Conservation (phyloP, 129 eudicot species). For the Arctium minus region DNA sequence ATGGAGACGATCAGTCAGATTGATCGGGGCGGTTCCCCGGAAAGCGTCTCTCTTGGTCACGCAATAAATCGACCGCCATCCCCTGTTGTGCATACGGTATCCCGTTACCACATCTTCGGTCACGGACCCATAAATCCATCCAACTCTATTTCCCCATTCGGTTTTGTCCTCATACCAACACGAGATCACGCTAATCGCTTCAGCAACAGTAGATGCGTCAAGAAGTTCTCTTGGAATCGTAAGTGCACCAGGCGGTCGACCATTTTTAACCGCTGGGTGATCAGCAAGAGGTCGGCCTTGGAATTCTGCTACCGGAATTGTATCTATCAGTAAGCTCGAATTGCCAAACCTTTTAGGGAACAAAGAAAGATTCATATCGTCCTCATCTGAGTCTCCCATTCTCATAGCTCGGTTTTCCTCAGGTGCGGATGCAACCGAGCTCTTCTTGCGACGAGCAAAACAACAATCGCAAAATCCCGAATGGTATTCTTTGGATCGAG, state of each 20-base stretch:
- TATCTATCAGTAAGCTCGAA: slow-evolving; percentile 47
- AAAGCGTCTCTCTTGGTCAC: slow-evolving; percentile 68
- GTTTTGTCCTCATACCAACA: slow-evolving; percentile 68
- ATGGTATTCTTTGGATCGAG: slow-evolving; percentile 47
- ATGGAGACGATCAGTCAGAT: slow-evolving; percentile 56
- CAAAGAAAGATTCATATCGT: slow-evolving; percentile 35
- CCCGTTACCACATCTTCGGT: slow-evolving; percentile 73
- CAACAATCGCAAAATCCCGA: slow-evolving; percentile 46
- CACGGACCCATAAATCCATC: slow-evolving; percentile 67
- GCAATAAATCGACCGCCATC: slow-evolving; percentile 66
- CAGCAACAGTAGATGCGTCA: slow-evolving; percentile 61
- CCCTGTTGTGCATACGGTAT: slow-evolving; percentile 64
- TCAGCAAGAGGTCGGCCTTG: slow-evolving; percentile 70
- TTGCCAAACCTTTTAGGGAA: slow-evolving; percentile 54
- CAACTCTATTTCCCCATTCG: slow-evolving; percentile 64
- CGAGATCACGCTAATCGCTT: slow-evolving; percentile 59
- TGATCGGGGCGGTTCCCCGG: slow-evolving; percentile 67
- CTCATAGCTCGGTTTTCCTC: slow-evolving; percentile 43
- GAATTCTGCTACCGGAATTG: slow-evolving; percentile 58
- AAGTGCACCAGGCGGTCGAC: slow-evolving; percentile 63
- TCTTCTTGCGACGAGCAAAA: slow-evolving; percentile 36
- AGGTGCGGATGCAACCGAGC: slow-evolving; percentile 33
- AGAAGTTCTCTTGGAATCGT: slow-evolving; percentile 55
- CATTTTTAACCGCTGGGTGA: slow-evolving; percentile 58
- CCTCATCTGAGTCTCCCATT: slow-evolving; percentile 49